phyloP scores from a whole-genome alignment of 129 eudicot genomes.

The Helianthus annuus region DNA sequence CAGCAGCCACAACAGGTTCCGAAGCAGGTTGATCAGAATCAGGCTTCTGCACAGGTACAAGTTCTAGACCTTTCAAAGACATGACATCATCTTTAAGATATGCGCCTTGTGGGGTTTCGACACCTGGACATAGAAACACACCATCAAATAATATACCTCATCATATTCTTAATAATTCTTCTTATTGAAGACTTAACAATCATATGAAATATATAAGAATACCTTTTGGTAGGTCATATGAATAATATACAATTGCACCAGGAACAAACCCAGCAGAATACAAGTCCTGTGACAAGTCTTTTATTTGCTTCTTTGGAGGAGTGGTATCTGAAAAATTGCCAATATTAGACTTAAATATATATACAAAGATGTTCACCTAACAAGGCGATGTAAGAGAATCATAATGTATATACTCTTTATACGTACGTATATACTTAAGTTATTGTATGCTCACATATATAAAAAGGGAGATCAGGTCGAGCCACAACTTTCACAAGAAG shows the following conservation, averaged over 20 bases:
- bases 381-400: neutral
- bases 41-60: slow-evolving; percentile 24
- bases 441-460: slow-evolving; percentile 56
- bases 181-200: neutral
- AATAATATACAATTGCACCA: slow-evolving; percentile 86
- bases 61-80: slow-evolving; percentile 64
- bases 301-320: slow-evolving; percentile 90
- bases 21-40: slow-evolving; percentile 41
- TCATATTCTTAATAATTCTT: neutral
- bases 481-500: slow-evolving; percentile 65
- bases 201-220: neutral
- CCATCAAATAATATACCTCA: neutral
- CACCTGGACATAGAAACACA: slow-evolving; percentile 35
- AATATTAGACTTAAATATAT: neutral
- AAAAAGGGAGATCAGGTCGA: slow-evolving; percentile 71
- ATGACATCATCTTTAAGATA: slow-evolving; percentile 70
- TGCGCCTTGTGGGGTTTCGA: slow-evolving; percentile 41
- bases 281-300: slow-evolving; percentile 67
- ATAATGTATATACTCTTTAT: neutral
- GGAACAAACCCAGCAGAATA: slow-evolving; percentile 93
- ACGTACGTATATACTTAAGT: neutral
- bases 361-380: slow-evolving; percentile 20
- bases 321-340: slow-evolving; percentile 55
- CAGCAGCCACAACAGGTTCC: slow-evolving; percentile 39
- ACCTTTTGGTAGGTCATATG: slow-evolving; percentile 76